These are phyloP conservation scores for Moniliella sp. DNA, from an alignment of 1,284 basidiomycete species.

Conservation along the genomic window DNA sequence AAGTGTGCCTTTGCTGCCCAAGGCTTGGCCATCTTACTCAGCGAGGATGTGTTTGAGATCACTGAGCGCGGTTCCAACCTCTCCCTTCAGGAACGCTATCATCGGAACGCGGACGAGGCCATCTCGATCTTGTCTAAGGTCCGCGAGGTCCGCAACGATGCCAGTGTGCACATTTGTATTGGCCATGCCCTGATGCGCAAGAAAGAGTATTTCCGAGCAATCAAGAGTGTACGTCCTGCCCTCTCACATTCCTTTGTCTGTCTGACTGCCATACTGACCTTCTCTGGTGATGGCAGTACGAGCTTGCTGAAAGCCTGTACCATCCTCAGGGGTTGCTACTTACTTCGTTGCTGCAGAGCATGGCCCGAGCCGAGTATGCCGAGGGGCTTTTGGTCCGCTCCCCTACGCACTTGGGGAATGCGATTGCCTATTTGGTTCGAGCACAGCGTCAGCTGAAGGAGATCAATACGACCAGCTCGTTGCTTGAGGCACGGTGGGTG, in stretches of 20 bases:
- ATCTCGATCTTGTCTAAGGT: constrained; percentile 23
- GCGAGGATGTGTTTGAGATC: constrained; percentile 18
- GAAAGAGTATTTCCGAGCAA: constrained; percentile 24
- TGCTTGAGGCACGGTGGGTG: constrained; percentile 14
- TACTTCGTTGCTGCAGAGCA: constrained; percentile 20
- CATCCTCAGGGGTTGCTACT: constrained; percentile 8
- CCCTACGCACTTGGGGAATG: constrained; percentile 10
- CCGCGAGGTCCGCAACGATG: constrained; percentile 26
- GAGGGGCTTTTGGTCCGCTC: constrained; percentile 18
- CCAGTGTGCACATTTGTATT: constrained; percentile 28
- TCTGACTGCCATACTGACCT: not conserved
- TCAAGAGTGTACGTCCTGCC: constrained; percentile 8
- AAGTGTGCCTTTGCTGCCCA: constrained; percentile 28
- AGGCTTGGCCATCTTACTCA: constrained; percentile 25
- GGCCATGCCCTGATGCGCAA: constrained; percentile 30
- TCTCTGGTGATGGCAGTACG: constrained; percentile 8
- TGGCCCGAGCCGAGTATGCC: constrained; percentile 22
- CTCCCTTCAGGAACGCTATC: constrained; percentile 9
- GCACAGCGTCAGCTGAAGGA: constrained; percentile 5
- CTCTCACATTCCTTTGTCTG: not conserved
- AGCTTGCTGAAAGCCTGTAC: constrained; percentile 18
- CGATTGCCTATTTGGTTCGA: constrained; percentile 12
- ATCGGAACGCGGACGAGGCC: constrained; percentile 21
- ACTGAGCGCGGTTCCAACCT: constrained; percentile 6
- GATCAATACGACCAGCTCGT: constrained; percentile 3